Evolutionary conservation across 768 basidiomycete genomes (phyloP).

Genomic region (Mrakia hoshinonis): DNA sequence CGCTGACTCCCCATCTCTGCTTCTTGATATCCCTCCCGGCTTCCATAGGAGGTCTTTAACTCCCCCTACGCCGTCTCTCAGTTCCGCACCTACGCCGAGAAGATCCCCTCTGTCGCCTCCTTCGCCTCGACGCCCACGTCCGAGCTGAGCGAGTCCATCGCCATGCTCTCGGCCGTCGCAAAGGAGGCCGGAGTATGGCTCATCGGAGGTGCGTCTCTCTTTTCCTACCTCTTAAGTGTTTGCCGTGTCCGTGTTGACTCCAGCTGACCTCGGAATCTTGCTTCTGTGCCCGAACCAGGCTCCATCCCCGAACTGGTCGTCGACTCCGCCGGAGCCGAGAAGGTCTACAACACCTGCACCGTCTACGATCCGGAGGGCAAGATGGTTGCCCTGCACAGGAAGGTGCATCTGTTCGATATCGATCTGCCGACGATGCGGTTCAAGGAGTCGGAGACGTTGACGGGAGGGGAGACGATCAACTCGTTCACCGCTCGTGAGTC

Average conservation of each 20-base stretch:
- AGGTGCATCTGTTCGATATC: conserved; percentile 95
- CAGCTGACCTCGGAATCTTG: no score
- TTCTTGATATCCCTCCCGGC: neutral
- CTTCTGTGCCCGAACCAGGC: conserved; percentile 55
- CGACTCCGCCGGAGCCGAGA: conserved; percentile 42
- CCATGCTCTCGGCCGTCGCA: conserved; percentile 70
- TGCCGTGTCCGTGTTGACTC: no score
- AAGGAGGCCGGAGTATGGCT: conserved; percentile 74
- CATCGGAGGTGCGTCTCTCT: conserved; percentile 62
- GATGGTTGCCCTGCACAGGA: conserved; percentile 78
- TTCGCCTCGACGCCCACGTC: conserved; percentile 28
- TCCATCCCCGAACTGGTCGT: conserved; percentile 81
- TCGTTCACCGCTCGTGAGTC: conserved; percentile 75
- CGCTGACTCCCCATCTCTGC: neutral
- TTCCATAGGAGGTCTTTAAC: conserved; percentile 45
- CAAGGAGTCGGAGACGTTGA: conserved; percentile 69
- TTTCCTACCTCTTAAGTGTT: neutral
- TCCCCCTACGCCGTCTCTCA: conserved; percentile 46
- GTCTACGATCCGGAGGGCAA: conserved; percentile 78
- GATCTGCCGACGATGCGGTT: conserved; percentile 54
- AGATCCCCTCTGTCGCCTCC: conserved; percentile 14
- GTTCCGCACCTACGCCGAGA: conserved; percentile 77
- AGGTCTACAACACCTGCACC: conserved; percentile 86
- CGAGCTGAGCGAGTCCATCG: conserved; percentile 53
- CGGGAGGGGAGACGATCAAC: conserved; percentile 62